Evolutionary conservation across 805 yeast species (phyloP).

Genomic region (Wickerhamomyces xylosicus): DNA sequence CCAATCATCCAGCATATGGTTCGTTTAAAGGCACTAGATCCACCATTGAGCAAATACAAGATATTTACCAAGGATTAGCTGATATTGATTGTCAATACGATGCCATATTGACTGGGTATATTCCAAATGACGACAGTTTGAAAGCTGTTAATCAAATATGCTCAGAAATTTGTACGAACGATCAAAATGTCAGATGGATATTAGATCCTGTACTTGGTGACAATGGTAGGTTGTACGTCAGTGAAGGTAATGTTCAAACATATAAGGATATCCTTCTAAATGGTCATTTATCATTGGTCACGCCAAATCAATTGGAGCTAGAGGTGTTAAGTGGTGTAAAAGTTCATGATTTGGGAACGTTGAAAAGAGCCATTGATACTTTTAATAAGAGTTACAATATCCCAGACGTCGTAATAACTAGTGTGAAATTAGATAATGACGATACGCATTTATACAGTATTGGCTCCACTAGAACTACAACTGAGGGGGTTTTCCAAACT

Average conservation of each 20-base stretch:
- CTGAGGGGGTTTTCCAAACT: constrained; percentile 1
- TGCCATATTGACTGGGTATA: constrained; percentile 71
- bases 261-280: constrained; percentile 36
- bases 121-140: constrained; percentile 53
- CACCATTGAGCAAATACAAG: constrained; percentile 32
- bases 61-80: constrained; percentile 45
- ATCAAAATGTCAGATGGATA: constrained; percentile 39
- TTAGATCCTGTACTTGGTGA: constrained; percentile 93
- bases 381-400: constrained; percentile 38
- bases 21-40: constrained; percentile 48
- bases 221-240: constrained; percentile 73
- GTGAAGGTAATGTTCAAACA: constrained; percentile 39
- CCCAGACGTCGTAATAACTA: constrained; percentile 47
- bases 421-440: constrained; percentile 28
- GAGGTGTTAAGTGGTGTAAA: constrained; percentile 43
- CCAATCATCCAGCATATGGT: constrained; percentile 90
- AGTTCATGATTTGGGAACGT: constrained; percentile 26
- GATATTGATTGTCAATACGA: constrained; percentile 42
- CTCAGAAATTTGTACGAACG: constrained; percentile 18
- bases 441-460: constrained; percentile 30
- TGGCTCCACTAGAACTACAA: constrained; percentile 11
- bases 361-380: constrained; percentile 26
- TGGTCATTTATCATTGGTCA: constrained; percentile 38
- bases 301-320: constrained; percentile 73
- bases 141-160: constrained; percentile 36